Conservation (phyloP, 2,329 filamentous ascomycete genomes). For the Mycosphaerella arachidis region DNA sequence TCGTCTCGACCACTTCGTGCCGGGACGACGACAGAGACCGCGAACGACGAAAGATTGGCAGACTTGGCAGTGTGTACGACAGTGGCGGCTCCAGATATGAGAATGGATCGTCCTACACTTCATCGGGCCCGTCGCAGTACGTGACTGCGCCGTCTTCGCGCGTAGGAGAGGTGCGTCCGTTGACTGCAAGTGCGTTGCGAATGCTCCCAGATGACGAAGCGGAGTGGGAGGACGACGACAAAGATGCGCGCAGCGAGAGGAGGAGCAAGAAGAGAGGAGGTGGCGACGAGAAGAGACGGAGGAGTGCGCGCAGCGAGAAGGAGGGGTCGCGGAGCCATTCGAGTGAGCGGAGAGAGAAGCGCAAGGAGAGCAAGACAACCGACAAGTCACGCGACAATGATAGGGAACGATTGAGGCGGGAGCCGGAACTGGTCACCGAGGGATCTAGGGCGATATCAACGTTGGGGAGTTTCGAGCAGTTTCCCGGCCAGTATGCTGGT, state of each 20-base stretch:
- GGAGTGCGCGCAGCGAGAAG: conserved; percentile 31
- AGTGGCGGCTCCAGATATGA: conserved; percentile 12
- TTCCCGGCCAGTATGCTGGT: conserved; percentile 28
- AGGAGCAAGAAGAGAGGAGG: conserved; percentile 28
- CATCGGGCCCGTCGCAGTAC: conserved; percentile 23
- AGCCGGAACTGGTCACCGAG: conserved; percentile 16
- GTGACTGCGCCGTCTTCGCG: conserved; percentile 34
- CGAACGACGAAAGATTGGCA: conserved; percentile 22
- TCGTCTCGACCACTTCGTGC: conserved; percentile 23
- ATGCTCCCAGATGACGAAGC: conserved; percentile 30
- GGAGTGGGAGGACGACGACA: conserved; percentile 32
- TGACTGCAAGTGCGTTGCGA: conserved; percentile 35
- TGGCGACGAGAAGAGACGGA: conserved; percentile 25
- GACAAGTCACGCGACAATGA: conserved; percentile 22
- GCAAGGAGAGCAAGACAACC: conserved; percentile 14
- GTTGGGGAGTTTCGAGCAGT: conserved; percentile 31
- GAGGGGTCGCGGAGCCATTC: conserved; percentile 28
- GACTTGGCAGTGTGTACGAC: conserved; percentile 25
- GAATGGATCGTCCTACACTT: conserved; percentile 6
- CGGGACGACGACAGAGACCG: conserved; percentile 21
- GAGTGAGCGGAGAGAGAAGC: conserved; percentile 19
- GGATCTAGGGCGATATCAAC: conserved; percentile 25
- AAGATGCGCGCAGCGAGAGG: conserved; percentile 26
- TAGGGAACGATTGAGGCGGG: conserved; percentile 9
- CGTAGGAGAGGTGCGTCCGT: conserved; percentile 21